Percentiles rank a stretch among this genome's conserved stretches.
phyloP scores from a whole-genome alignment of 306 rosid genomes.

The Glycine latifolia region DNA sequence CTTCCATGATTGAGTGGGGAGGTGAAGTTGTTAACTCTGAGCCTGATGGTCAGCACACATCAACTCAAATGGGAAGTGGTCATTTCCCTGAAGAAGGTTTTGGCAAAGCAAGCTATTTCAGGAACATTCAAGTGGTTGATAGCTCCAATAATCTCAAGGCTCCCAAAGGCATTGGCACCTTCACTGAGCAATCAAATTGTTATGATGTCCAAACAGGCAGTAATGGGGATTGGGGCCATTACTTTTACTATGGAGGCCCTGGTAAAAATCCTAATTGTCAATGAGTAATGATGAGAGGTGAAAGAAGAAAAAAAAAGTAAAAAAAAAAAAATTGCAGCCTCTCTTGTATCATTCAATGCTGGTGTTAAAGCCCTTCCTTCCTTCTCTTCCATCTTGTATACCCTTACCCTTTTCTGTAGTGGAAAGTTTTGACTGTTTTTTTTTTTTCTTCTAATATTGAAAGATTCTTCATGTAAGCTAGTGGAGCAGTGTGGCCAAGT shows the following conservation, averaged over 20 bases:
- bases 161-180: constrained; percentile 85
- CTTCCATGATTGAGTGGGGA: constrained; percentile 99
- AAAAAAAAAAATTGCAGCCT: constrained; percentile 23
- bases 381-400: constrained; percentile 49
- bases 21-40: constrained; percentile 95
- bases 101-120: constrained; percentile 91
- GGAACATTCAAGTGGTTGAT: constrained; percentile 92
- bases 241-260: constrained; percentile 99
- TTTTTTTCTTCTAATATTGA: constrained; percentile 40
- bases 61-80: constrained; percentile 97
- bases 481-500: constrained; percentile 73
- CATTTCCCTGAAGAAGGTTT: constrained; percentile 95
- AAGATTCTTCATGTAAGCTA: constrained; percentile 75
- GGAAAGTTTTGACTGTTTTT: constrained; percentile 83
- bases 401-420: constrained; percentile 60
- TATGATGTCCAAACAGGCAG: constrained; percentile 96
- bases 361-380: constrained; percentile 23
- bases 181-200: constrained; percentile 89
- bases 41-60: constrained; percentile 85
- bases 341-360: constrained; percentile 64
- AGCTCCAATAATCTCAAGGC: constrained; percentile 91
- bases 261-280: constrained; percentile 85
- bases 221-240: constrained; percentile 98
- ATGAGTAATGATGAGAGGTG: constrained; percentile 44
- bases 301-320: neutral